Evolutionary conservation across 176 grass and related monocot genomes (phyloP).

Genomic region (Eleusine coracana): DNA sequence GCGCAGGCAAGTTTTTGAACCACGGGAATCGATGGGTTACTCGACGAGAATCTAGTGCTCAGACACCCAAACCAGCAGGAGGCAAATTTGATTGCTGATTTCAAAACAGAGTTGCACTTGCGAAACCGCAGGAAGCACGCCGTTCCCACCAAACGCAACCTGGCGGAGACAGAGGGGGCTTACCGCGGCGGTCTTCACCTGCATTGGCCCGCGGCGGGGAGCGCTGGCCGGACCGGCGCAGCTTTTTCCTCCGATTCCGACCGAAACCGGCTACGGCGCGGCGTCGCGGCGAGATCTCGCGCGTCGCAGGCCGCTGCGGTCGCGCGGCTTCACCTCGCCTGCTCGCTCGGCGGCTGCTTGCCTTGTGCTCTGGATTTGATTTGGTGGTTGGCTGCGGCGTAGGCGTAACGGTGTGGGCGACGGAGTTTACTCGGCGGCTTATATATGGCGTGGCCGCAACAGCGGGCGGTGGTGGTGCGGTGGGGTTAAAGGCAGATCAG

Average conservation of each 20-base stretch:
- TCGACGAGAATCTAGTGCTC: constrained; percentile 25
- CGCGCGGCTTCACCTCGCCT: constrained; percentile 24
- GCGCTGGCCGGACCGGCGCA: neutral
- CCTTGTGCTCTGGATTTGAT: constrained; percentile 27
- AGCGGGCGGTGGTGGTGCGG: constrained; percentile 23
- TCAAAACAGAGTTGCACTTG: neutral
- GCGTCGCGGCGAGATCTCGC: constrained; percentile 39
- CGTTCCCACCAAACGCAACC: constrained; percentile 36
- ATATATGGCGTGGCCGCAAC: constrained; percentile 51
- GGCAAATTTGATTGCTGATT: constrained; percentile 14
- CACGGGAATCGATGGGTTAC: constrained; percentile 38
- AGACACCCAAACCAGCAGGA: constrained; percentile 30
- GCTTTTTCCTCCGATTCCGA: constrained; percentile 3
- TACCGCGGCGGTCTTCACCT: constrained; percentile 29
- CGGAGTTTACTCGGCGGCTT: constrained; percentile 31
- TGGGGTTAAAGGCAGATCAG: constrained; percentile 19
- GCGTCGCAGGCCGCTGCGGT: constrained; percentile 4
- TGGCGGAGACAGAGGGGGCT: neutral
- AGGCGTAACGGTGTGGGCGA: constrained; percentile 38
- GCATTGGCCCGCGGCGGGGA: constrained; percentile 30
- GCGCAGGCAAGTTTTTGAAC: constrained; percentile 16
- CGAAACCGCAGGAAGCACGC: neutral
- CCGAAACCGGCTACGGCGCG: neutral
- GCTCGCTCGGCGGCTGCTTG: neutral
- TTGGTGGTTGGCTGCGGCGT: constrained; percentile 42